phyloP scores from a whole-genome alignment of 2,329 filamentous ascomycete genomes.

The Rhexocercosporidium sp. region DNA sequence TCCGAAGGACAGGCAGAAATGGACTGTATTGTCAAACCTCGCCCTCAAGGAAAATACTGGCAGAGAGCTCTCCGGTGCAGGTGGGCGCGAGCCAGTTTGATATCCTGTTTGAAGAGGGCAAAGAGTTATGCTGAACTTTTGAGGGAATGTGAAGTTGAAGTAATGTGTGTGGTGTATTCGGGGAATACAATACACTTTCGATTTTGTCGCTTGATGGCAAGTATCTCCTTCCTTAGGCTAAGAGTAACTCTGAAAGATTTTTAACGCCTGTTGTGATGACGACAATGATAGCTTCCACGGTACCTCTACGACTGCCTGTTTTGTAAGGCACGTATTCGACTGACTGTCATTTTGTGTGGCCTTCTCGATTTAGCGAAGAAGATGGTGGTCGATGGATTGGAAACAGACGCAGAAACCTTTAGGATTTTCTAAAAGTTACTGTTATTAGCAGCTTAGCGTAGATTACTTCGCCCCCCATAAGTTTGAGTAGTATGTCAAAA shows the following conservation, averaged over 20 bases:
- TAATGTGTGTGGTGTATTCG: conserved; percentile 53
- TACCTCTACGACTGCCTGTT: not conserved
- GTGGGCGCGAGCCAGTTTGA: conserved; percentile 59
- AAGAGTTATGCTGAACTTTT: conserved; percentile 55
- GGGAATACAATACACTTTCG: conserved; percentile 61
- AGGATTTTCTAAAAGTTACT: not conserved
- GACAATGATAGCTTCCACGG: not conserved
- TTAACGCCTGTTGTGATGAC: not conserved
- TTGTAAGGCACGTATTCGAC: not conserved
- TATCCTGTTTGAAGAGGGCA: conserved; percentile 56
- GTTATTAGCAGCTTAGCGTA: not conserved
- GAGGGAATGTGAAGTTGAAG: conserved; percentile 49
- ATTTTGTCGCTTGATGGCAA: conserved; percentile 59
- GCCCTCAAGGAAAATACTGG: conserved; percentile 54
- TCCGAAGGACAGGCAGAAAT: conserved; percentile 49
- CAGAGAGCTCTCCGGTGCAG: conserved; percentile 52
- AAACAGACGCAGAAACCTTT: not conserved
- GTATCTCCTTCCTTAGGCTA: not conserved
- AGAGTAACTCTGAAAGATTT: no score
- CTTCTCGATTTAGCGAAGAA: not conserved
- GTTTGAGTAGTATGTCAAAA: no score
- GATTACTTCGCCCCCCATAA: no score
- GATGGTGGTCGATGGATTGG: not conserved
- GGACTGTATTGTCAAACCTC: conserved; percentile 56
- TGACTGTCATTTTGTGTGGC: not conserved